phyloP scores from a whole-genome alignment of 73 alveolate genomes.

The Paramecium bursaria region DNA sequence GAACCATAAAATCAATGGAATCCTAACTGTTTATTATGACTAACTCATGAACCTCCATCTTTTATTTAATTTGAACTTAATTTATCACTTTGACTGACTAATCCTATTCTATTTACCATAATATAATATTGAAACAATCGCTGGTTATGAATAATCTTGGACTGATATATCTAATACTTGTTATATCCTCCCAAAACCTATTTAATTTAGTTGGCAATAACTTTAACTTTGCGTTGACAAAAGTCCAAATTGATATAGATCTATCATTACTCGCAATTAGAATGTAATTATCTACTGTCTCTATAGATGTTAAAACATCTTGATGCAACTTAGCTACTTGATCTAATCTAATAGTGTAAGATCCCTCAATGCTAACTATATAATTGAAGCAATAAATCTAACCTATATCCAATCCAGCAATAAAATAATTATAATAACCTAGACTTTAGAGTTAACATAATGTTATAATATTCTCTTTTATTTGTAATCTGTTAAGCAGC shows the following conservation, averaged over 20 bases:
- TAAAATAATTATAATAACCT: slow-evolving; percentile 51
- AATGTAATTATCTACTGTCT: not conserved
- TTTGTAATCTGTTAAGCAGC: not conserved
- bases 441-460: not conserved
- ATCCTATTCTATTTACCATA: slow-evolving; percentile 5
- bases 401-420: slow-evolving; percentile 54
- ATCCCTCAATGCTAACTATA: slow-evolving; percentile 32
- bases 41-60: slow-evolving; percentile 7
- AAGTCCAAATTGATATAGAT: slow-evolving; percentile 23
- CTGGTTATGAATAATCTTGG: not conserved
- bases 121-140: slow-evolving; percentile 25
- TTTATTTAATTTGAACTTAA: slow-evolving; percentile 4
- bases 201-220: slow-evolving; percentile 26
- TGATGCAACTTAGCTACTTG: slow-evolving; percentile 9
- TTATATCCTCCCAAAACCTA: slow-evolving; percentile 54
- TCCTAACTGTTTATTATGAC: slow-evolving; percentile 1
- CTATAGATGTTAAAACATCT: slow-evolving; percentile 25
- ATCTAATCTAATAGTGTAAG: slow-evolving; percentile 27
- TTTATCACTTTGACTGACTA: not conserved
- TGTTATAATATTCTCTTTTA: slow-evolving; percentile 24
- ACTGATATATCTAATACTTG: slow-evolving; percentile 37
- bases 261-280: slow-evolving; percentile 50
- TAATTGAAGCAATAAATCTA: slow-evolving; percentile 1
- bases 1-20: not conserved
- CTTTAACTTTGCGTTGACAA: not conserved